Evolutionary conservation across 2,329 filamentous ascomycete genomes (phyloP), one percentile per base, ranked within the genome.

Genomic region (Ploettnerulaceae sp.): DNA sequence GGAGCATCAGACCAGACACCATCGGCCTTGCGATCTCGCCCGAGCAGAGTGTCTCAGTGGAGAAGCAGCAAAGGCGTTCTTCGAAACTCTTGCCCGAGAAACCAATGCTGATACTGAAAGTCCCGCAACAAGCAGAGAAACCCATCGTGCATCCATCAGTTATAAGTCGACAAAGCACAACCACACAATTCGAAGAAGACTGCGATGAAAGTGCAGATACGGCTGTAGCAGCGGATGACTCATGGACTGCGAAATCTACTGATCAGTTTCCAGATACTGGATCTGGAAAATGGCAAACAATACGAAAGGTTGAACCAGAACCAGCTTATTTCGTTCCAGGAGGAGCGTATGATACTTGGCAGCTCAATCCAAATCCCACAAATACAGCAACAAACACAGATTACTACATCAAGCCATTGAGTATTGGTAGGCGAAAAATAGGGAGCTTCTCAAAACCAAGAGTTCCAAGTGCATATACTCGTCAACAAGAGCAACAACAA

Each of bases 171-270:
- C 57, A 60, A 34, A 64, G 61, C 32, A 51, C 54, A 20, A 51
- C 48, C 21, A 64, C 61, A n/a, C 56, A 61, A 26, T 64, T 64
- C 33, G 61, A 64, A 44, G 60, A 63, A 29, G 61, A 63, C 36
- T 36, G 51, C 28, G 52, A 52, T 9, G 47, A 53, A 25, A 51
- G 44, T 47, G 45, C 50, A n/a, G 44, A 49, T 34, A 47, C 52
- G 9, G 45, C 47, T 14, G 47, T 49, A 3, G 42, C 41, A 42
- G 41, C 38, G 4, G 41, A 49, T 28, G 47, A 49, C 21, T 39
- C 40, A 2, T 54, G 48, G 48, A 34, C 42, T 7, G 28, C 18
- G 21, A 49, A 48, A 31, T 54, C 48, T 14, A 37, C 39, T 24
- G 45, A 45, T 17, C 38, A 49, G 20, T 41, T 43, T 21, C 14